These are phyloP conservation scores for Phytophthora constricta DNA, from an alignment of 352 stramenopile species.

Conservation along the genomic window DNA sequence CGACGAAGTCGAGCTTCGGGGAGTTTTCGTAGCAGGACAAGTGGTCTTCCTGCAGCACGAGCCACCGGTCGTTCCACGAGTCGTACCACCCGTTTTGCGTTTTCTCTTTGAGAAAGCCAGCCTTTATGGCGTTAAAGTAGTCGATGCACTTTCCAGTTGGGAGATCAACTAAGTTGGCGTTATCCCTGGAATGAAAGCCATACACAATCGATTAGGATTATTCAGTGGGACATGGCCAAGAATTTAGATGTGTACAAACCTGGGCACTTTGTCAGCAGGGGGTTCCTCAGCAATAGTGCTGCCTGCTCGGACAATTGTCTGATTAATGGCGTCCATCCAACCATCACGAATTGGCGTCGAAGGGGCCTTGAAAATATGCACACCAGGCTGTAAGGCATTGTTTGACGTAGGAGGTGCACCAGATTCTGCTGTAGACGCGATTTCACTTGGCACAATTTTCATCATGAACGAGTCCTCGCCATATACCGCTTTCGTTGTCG, in stretches of 20 bases:
- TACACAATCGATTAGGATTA: neutral
- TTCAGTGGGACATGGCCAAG: neutral
- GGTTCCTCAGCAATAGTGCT: constrained; percentile 29
- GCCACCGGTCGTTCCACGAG: constrained; percentile 81
- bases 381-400: constrained; percentile 23
- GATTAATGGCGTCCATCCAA: constrained; percentile 72
- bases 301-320: constrained; percentile 41
- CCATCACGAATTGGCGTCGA: constrained; percentile 71
- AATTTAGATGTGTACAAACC: constrained; percentile 1
- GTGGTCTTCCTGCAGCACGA: constrained; percentile 80
- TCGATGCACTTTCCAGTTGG: constrained; percentile 67
- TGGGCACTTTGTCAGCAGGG: constrained; percentile 6
- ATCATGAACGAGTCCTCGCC: constrained; percentile 86
- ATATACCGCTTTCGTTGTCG: constrained; percentile 60
- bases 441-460: constrained; percentile 63
- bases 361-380: constrained; percentile 68
- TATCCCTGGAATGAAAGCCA: constrained; percentile 18
- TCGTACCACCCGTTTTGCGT: constrained; percentile 82
- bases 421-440: constrained; percentile 24
- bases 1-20: constrained; percentile 73
- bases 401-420: constrained; percentile 30
- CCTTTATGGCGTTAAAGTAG: constrained; percentile 84
- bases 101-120: constrained; percentile 78
- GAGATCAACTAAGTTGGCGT: constrained; percentile 59
- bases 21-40: constrained; percentile 86